Evolutionary conservation across 192 early-diverging fungal genomes (phyloP), one percentile per base, ranked within the genome.

Genomic region (Anaeromyces robustus): DNA sequence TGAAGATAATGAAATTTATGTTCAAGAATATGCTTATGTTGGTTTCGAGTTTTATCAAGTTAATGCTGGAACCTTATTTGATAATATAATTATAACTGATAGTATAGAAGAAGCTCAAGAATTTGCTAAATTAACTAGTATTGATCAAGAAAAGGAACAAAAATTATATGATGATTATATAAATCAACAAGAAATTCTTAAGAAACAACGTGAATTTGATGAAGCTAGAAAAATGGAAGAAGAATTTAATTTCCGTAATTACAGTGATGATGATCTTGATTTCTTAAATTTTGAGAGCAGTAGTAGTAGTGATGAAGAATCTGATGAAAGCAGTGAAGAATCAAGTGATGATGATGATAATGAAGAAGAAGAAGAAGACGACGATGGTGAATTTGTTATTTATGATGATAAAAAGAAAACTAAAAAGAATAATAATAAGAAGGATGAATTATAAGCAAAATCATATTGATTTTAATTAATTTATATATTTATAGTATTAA

Each of bases 41-140:
- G 88, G 86, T 41, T 88, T 89, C 77, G 88, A 89, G 43, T 83
- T 89, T 29, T 89, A 87, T 86, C 88, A 89, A 81, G 87, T 87
- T 39, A 85, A 86, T 77, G 37, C 86, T 19, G 87, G 87, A 30
- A 83, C 87, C 19, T 79, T 88, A 13, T 89, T 89, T 81, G 88
- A 89, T 85, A 85, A 88, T 84, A 86, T 89, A 34, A 83, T 89
- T 52, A 82, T 89, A 68, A 86, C 88, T 4, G 88, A 89, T 83
- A 85, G 82, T 19, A 34, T 88, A 30, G 86, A 84, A 52, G 88
- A 89, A 78, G 88, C 87, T 29, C 77, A 84, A 32, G 79, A 78
- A 43, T 85, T 87, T 78, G 87, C 87, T 13, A 77, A 86, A 29
- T 81, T 82, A n/a, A 68, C 52, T 3, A 11, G 0, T n/a, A 9